These are phyloP conservation scores for Fonsecaea monophora DNA, from an alignment of 2,329 filamentous ascomycete species.

Conservation along the genomic window DNA sequence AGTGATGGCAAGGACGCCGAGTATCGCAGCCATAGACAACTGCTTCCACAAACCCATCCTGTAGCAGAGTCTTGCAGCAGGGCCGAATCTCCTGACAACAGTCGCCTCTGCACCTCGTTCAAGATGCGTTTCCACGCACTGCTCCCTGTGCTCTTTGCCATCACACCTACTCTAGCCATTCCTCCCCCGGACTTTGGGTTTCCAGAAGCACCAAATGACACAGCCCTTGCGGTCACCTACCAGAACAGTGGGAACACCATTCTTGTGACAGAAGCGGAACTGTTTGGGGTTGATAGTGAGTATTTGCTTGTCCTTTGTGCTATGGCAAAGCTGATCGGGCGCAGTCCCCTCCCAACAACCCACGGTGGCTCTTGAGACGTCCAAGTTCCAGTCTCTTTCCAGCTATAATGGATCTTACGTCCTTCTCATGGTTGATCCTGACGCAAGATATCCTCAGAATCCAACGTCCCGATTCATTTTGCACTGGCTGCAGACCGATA, in stretches of 20 bases:
- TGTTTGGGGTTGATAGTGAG: slow-evolving; percentile 35
- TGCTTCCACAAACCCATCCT: neutral
- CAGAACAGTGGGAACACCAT: slow-evolving; percentile 30
- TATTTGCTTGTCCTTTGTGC: neutral
- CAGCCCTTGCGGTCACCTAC: slow-evolving; percentile 31
- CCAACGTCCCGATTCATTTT: slow-evolving; percentile 32
- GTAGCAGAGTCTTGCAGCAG: too few species aligned
- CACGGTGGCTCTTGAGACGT: slow-evolving; percentile 33
- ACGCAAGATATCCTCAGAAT: slow-evolving; percentile 35
- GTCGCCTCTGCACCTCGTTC: neutral
- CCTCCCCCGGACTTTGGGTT: slow-evolving; percentile 38
- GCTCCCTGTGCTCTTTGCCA: neutral
- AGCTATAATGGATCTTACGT: slow-evolving; percentile 36
- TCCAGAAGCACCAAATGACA: slow-evolving; percentile 32
- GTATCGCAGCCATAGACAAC: neutral
- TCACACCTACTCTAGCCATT: slow-evolving; percentile 22
- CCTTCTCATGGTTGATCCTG: slow-evolving; percentile 39
- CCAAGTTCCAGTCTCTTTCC: slow-evolving; percentile 29
- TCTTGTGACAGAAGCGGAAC: slow-evolving; percentile 27
- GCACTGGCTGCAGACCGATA: slow-evolving; percentile 36
- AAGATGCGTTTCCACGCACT: neutral
- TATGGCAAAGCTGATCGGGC: slow-evolving; percentile 5
- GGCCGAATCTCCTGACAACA: neutral
- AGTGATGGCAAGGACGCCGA: neutral
- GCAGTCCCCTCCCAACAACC: slow-evolving; percentile 32